A percentile compares a stretch with the other conserved stretches of the same genome.
Conservation (phyloP, 83 land plant species). For the Thuja plicata region DNA sequence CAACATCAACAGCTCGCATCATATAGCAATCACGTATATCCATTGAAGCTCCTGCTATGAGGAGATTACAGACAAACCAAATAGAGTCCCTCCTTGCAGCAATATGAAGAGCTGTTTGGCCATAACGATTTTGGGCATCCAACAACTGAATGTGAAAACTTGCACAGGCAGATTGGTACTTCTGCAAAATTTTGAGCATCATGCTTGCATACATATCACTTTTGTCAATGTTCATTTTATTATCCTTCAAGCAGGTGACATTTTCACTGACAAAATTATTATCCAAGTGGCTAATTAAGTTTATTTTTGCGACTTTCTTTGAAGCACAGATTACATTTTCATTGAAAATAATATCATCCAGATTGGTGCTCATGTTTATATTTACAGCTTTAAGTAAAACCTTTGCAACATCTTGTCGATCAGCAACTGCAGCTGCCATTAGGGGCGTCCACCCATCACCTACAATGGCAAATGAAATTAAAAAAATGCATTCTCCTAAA, state of each 20-base stretch:
- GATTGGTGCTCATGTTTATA: neutral
- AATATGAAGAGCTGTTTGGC: conserved; percentile 54
- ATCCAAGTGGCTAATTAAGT: neutral
- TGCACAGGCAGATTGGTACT: neutral
- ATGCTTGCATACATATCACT: neutral
- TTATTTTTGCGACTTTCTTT: conserved; percentile 21
- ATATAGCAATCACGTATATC: conserved; percentile 34
- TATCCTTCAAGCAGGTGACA: neutral
- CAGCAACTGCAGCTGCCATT: conserved; percentile 59
- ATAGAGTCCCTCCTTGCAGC: conserved; percentile 45
- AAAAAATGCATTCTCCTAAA: neutral
- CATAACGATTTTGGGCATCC: conserved; percentile 53
- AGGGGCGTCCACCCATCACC: conserved; percentile 63
- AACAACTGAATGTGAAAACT: conserved; percentile 19
- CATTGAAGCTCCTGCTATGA: conserved; percentile 43
- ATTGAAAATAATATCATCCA: neutral
- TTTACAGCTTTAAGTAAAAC: conserved; percentile 37
- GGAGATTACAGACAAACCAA: conserved; percentile 43
- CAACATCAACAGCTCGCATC: conserved; percentile 36
- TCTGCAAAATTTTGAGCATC: conserved; percentile 1
- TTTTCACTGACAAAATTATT: neutral
- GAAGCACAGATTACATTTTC: neutral
- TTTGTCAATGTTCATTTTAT: neutral
- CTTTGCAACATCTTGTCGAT: conserved; percentile 49
- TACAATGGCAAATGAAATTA: neutral